Evolutionary conservation across 148 eudicot genomes (phyloP).

Genomic region (Nepenthes gracilis): DNA sequence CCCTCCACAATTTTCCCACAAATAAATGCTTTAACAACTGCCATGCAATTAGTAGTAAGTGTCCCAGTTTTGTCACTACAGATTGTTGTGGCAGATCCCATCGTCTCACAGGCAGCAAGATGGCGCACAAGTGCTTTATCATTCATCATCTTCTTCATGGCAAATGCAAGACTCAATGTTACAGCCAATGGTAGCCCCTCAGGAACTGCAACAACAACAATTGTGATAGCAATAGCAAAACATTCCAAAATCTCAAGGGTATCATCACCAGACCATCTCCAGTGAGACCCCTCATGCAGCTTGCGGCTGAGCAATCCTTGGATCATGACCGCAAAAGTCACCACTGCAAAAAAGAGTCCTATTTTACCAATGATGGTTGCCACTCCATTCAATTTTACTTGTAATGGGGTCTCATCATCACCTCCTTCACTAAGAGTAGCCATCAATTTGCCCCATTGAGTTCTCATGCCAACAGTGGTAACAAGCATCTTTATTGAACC

Average conservation of each 20-base stretch:
- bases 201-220: slow-evolving; percentile 87
- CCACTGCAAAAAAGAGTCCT: slow-evolving; percentile 69
- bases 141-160: slow-evolving; percentile 93
- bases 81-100: slow-evolving; percentile 85
- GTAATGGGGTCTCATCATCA: slow-evolving; percentile 85
- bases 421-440: slow-evolving; percentile 85
- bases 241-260: slow-evolving; percentile 61
- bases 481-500: slow-evolving; percentile 78
- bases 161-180: slow-evolving; percentile 82
- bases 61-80: slow-evolving; percentile 90
- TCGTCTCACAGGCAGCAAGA: slow-evolving; percentile 84
- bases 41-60: slow-evolving; percentile 77
- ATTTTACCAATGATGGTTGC: slow-evolving; percentile 84
- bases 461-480: slow-evolving; percentile 88
- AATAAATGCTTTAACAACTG: slow-evolving; percentile 63
- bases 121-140: slow-evolving; percentile 86
- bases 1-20: slow-evolving; percentile 42
- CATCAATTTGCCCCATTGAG: slow-evolving; percentile 89
- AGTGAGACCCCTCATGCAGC: slow-evolving; percentile 38
- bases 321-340: slow-evolving; percentile 66
- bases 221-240: slow-evolving; percentile 83
- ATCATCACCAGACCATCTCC: slow-evolving; percentile 62
- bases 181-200: slow-evolving; percentile 89
- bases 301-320: slow-evolving; percentile 54
- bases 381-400: slow-evolving; percentile 80